Conservation (phyloP, 1,284 basidiomycete species). For the Pseudozyma thailandica region DNA sequence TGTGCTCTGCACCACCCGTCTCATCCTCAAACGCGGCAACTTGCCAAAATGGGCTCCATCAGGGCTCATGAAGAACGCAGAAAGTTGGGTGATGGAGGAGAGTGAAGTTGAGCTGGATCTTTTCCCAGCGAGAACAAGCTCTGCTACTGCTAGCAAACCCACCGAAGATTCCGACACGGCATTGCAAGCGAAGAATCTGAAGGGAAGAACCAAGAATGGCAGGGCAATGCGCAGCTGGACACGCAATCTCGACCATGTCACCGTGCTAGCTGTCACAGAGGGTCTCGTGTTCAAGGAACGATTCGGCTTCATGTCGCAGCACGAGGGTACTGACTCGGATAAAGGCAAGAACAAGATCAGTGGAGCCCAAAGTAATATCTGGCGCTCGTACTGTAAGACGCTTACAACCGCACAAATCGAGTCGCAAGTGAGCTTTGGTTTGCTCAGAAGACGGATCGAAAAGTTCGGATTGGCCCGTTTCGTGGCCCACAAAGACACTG, state of each 20-base stretch:
- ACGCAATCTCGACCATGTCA: conserved; percentile 64
- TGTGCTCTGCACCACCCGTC: conserved; percentile 84
- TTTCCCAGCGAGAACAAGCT: conserved; percentile 25
- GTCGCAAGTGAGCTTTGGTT: conserved; percentile 53
- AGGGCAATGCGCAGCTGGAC: conserved; percentile 65
- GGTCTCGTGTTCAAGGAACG: conserved; percentile 53
- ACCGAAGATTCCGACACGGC: background rate
- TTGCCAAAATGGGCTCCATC: conserved; percentile 89
- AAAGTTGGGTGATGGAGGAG: conserved; percentile 67
- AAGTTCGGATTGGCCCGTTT: conserved; percentile 66
- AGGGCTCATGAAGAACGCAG: conserved; percentile 74
- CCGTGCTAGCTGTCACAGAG: conserved; percentile 64
- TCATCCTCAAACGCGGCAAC: conserved; percentile 90
- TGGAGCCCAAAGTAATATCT: conserved; percentile 5
- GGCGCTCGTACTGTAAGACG: conserved; percentile 46
- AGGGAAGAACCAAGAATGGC: conserved; percentile 42
- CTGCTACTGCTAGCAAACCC: background rate
- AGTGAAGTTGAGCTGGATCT: conserved; percentile 65
- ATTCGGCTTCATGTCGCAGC: conserved; percentile 40
- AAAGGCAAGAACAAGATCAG: background rate
- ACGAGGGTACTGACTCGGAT: background rate
- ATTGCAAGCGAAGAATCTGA: conserved; percentile 10
- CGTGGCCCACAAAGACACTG: conserved; percentile 62
- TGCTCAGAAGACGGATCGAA: conserved; percentile 63
- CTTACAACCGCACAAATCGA: conserved; percentile 58